phyloP scores from a whole-genome alignment of 169 alveolate genomes.

The Plasmodium gonderi region DNA sequence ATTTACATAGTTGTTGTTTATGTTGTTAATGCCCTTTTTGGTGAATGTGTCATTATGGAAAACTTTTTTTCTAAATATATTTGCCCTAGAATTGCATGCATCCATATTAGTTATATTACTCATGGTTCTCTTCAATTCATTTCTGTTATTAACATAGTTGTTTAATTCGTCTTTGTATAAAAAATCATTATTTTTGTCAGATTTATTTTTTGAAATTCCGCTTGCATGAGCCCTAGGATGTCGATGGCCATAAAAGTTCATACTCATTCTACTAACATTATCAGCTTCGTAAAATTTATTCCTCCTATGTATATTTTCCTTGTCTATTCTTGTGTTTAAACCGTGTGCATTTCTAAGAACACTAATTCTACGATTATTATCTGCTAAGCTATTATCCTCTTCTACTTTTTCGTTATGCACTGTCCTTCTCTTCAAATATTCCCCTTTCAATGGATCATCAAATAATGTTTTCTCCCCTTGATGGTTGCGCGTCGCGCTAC shows the following conservation, averaged over 20 bases:
- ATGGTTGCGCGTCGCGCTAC: constrained; percentile 3
- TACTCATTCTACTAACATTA: not conserved
- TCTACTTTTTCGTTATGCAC: constrained; percentile 22
- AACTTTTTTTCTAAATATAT: not conserved
- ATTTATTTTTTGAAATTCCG: constrained; percentile 8
- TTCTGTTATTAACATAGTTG: not conserved
- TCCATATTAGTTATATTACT: not conserved
- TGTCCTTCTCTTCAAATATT: constrained; percentile 37
- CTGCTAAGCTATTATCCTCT: constrained; percentile 8
- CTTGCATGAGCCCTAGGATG: not conserved
- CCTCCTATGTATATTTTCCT: constrained; percentile 1
- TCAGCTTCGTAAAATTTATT: constrained; percentile 19
- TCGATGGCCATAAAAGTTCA: not conserved
- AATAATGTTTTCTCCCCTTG: constrained; percentile 6
- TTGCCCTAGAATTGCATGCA: not conserved
- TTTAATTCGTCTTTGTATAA: constrained; percentile 17
- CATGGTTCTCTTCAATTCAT: constrained; percentile 1
- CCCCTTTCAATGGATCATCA: constrained; percentile 9
- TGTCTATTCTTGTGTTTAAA: not conserved
- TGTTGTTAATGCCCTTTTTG: constrained; percentile 6
- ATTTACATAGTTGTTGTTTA: not conserved
- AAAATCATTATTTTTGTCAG: constrained; percentile 9
- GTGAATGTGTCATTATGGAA: not conserved
- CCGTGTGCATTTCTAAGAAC: constrained; percentile 14
- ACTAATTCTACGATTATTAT: constrained; percentile 8